A percentile compares a stretch with the other conserved stretches of the same genome.
These are phyloP conservation scores for Ensete ventricosum DNA, from an alignment of 176 grass and related monocot species.

Conservation along the genomic window DNA sequence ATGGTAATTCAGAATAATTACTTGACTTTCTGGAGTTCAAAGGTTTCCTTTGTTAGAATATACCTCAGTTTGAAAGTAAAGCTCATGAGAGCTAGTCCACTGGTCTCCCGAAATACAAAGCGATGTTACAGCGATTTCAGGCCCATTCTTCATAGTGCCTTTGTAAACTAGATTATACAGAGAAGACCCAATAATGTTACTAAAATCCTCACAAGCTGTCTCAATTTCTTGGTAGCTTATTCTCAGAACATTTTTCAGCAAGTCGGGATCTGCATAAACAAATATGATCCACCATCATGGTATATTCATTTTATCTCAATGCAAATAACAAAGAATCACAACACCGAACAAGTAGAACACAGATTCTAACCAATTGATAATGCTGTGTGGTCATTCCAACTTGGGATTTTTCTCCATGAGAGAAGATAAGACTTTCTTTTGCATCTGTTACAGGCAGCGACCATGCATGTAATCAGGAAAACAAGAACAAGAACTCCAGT, in stretches of 20 bases:
- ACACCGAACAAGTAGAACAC: background rate
- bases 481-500: conserved; percentile 35
- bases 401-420: conserved; percentile 48
- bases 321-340: background rate
- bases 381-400: conserved; percentile 49
- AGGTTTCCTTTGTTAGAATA: background rate
- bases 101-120: conserved; percentile 42
- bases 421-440: conserved; percentile 34
- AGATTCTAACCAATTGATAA: conserved; percentile 63
- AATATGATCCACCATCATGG: background rate
- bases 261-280: conserved; percentile 40
- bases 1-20: background rate
- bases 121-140: conserved; percentile 84
- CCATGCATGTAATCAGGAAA: conserved; percentile 37
- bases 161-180: conserved; percentile 72
- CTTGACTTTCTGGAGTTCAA: background rate
- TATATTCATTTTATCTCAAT: background rate
- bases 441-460: conserved; percentile 28
- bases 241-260: conserved; percentile 48
- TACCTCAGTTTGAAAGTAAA: conserved; percentile 80
- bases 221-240: conserved; percentile 61
- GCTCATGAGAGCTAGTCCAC: conserved; percentile 74
- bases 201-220: conserved; percentile 91
- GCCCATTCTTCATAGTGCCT: conserved; percentile 69
- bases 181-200: conserved; percentile 93